A percentile compares a stretch with the other conserved stretches of the same genome.
Conservation (phyloP, 2,329 filamentous ascomycete species). For the Penicillium hordei region DNA sequence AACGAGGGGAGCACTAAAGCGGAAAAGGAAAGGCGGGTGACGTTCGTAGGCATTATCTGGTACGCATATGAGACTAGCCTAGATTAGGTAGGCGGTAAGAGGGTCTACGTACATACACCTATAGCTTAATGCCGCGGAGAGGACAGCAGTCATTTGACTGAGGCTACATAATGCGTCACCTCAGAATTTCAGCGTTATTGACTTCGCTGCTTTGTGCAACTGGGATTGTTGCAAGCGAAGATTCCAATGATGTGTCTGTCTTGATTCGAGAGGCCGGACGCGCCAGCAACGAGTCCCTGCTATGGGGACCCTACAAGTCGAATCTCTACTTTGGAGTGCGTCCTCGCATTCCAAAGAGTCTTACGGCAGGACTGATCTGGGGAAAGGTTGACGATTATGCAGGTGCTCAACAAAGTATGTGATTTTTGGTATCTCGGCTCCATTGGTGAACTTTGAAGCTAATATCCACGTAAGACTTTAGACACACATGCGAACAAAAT, state of each 20-base stretch:
- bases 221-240: slow-evolving; percentile 30
- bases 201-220: slow-evolving; percentile 30
- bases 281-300: slow-evolving; percentile 73
- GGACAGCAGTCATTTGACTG: slow-evolving; percentile 23
- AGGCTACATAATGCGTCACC: slow-evolving; percentile 33
- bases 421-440: background rate
- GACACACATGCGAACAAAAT: slow-evolving; percentile 94
- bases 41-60: background rate
- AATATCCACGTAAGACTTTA: slow-evolving; percentile 62
- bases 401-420: slow-evolving; percentile 72
- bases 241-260: slow-evolving; percentile 35
- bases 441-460: slow-evolving; percentile 10
- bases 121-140: slow-evolving; percentile 24
- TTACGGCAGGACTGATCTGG: slow-evolving; percentile 87
- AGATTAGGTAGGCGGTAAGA: background rate
- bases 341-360: slow-evolving; percentile 75
- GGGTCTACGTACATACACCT: background rate
- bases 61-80: background rate
- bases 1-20: background rate
- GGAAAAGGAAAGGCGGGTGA: background rate
- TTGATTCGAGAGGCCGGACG: slow-evolving; percentile 43
- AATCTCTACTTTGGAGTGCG: slow-evolving; percentile 93
- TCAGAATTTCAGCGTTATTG: slow-evolving; percentile 28
- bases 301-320: slow-evolving; percentile 94
- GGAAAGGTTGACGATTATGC: slow-evolving; percentile 76